Evolutionary conservation across 176 grass and related monocot species (phyloP), one percentile per base, ranked within the genome.

Genomic region (Rhynchospora breviuscula): DNA sequence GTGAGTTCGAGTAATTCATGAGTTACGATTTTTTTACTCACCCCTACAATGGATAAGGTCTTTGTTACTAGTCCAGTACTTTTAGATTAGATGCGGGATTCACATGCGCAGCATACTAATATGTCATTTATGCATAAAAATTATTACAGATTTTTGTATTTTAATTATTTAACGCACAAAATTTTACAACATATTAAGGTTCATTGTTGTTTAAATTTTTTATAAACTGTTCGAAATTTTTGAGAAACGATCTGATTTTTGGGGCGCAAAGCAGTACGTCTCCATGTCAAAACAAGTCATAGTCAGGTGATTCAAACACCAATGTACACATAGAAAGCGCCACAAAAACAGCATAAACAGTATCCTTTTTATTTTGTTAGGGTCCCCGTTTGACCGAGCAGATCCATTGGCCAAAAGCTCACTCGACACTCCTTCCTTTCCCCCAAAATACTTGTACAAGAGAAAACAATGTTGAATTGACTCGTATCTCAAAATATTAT

Each of bases 381-480:
- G 73, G 66, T 33, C 12, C 73, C 47, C 6, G 4, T 78, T 78
- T 78, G 73, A 78, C 73, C 73, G 22, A 78, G 11, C 49, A 53
- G 23, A 77, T 77, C 22, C 51, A 52, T 78, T 78, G 51, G 7
- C 73, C 25, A 78, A 78, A 78, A 56, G 49, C 25, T 78, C 14
- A 56, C 23, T 57, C 14, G 49, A 78, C 23, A 75, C 5, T 18
- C 15, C 66, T 69, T 71, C 22, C 9, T 17, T n/a, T 46, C 11
- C 19, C 73, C 73, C 49, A 0, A 57, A 78, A 78, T 75, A 75
- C 25, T 53, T 52, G 3, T 15, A 75, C 21, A 8, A 19, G 18
- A 68, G 10, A 66, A 15, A 15, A 14, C 63, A 6, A 33, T 35
- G 14, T 35, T 6, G 51, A 31, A 35, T 54, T 14, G 13, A 57